phyloP scores from a whole-genome alignment of 805 yeast genomes.

The Teunomyces panamensis region DNA sequence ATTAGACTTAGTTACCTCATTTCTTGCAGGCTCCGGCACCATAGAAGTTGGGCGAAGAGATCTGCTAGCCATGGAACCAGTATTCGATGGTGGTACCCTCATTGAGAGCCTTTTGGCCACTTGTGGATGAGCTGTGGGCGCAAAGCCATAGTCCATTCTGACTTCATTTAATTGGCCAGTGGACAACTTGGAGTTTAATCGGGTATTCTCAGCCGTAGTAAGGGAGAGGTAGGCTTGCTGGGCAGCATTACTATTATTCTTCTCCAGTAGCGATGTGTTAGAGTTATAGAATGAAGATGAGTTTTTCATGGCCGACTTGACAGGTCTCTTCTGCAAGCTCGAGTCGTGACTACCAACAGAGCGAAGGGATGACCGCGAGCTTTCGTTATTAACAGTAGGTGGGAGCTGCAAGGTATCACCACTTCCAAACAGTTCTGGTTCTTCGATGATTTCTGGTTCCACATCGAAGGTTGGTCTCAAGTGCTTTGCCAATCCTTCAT shows the following conservation, averaged over 20 bases:
- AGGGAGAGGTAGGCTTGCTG: slow-evolving; percentile 63
- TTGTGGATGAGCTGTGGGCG: slow-evolving; percentile 5
- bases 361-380: slow-evolving; percentile 31
- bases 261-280: slow-evolving; percentile 6
- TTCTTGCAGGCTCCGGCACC: slow-evolving; percentile 7
- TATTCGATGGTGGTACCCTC: slow-evolving; percentile 21
- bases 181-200: slow-evolving; percentile 62
- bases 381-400: slow-evolving; percentile 11
- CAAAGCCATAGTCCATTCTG: slow-evolving; percentile 5
- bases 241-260: slow-evolving; percentile 39
- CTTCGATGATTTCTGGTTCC: slow-evolving; percentile 27
- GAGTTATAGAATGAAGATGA: slow-evolving; percentile 22
- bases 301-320: slow-evolving; percentile 52
- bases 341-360: slow-evolving; percentile 28
- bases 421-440: slow-evolving; percentile 17
- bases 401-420: slow-evolving; percentile 15
- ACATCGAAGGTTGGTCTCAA: slow-evolving; percentile 32
- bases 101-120: slow-evolving; percentile 21
- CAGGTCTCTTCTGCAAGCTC: slow-evolving; percentile 28
- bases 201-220: slow-evolving; percentile 77
- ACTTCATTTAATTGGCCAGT: slow-evolving; percentile 33
- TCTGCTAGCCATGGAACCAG: slow-evolving; percentile 20
- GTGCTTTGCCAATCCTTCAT: slow-evolving; percentile 16
- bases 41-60: slow-evolving; percentile 35
- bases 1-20: neutral